These are phyloP conservation scores for Bremia lactucae DNA, from an alignment of 352 stramenopile genomes.

Conservation along the genomic window DNA sequence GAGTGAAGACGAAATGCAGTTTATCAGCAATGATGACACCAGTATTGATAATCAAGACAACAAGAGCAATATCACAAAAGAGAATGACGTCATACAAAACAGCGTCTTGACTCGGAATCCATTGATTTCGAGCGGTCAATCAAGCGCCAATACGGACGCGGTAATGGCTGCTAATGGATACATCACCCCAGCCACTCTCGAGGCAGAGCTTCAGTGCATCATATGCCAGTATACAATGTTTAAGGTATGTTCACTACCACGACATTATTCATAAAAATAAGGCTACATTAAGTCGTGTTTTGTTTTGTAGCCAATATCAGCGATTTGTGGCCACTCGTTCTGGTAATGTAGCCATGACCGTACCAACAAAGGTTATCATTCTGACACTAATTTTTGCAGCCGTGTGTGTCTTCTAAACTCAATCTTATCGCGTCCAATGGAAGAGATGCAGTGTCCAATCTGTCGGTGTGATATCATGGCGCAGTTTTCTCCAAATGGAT, in stretches of 20 bases:
- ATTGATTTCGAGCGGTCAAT: slow-evolving; percentile 1
- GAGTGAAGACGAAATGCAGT: slow-evolving; percentile 17
- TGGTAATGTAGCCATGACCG: too few species aligned
- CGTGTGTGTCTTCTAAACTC: slow-evolving; percentile 44
- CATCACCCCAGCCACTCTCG: slow-evolving; percentile 12
- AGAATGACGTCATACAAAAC: slow-evolving; percentile 6
- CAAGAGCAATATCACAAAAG: background rate
- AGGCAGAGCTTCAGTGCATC: slow-evolving; percentile 39
- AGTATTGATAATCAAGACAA: background rate
- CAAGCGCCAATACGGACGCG: slow-evolving; percentile 9
- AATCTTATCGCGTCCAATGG: slow-evolving; percentile 29
- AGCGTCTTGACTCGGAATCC: background rate
- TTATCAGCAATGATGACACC: slow-evolving; percentile 9
- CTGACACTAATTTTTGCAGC: slow-evolving; percentile 10
- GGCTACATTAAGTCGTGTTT: background rate
- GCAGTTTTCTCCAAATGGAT: slow-evolving; percentile 13
- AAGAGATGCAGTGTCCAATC: slow-evolving; percentile 38
- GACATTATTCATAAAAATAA: background rate
- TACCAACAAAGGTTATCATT: too few species aligned
- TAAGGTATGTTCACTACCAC: slow-evolving; percentile 18
- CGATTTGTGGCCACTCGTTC: slow-evolving; percentile 40
- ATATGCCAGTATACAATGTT: slow-evolving; percentile 47
- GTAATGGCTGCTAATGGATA: slow-evolving; percentile 11
- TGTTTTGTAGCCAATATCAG: slow-evolving; percentile 26
- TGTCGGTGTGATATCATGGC: slow-evolving; percentile 33